Percentiles rank a stretch among this genome's conserved stretches.
These are phyloP conservation scores for Fusarium goolgardi DNA, from an alignment of 2,329 filamentous ascomycete genomes.

Conservation along the genomic window DNA sequence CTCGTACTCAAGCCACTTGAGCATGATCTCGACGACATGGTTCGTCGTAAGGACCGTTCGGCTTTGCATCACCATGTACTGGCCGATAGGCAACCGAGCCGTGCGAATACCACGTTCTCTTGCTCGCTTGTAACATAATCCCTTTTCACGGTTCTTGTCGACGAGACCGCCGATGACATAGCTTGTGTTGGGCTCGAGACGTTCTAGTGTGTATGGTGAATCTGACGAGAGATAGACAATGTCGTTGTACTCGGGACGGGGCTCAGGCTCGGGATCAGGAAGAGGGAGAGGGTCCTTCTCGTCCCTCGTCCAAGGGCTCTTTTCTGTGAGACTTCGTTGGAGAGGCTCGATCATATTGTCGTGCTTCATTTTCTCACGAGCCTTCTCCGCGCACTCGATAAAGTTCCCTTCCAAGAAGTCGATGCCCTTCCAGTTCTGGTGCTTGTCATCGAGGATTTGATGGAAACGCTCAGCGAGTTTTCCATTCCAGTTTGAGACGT, in stretches of 20 bases:
- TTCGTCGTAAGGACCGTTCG: conserved; percentile 91
- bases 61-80: conserved; percentile 91
- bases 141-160: conserved; percentile 96
- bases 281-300: conserved; percentile 51
- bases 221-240: conserved; percentile 93
- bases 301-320: conserved; percentile 50
- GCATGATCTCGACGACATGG: conserved; percentile 96
- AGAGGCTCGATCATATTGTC: conserved; percentile 72
- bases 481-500: conserved; percentile 82
- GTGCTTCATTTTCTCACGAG: conserved; percentile 73
- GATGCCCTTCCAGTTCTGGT: conserved; percentile 83
- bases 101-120: conserved; percentile 81
- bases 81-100: conserved; percentile 92
- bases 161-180: conserved; percentile 96
- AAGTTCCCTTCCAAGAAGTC: conserved; percentile 81
- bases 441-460: conserved; percentile 74
- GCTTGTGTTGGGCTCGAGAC: conserved; percentile 86
- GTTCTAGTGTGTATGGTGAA: conserved; percentile 84
- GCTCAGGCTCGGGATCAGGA: conserved; percentile 50
- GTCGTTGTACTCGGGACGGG: conserved; percentile 52
- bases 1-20: conserved; percentile 88
- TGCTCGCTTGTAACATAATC: conserved; percentile 88
- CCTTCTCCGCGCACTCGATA: conserved; percentile 71
- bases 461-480: conserved; percentile 83
- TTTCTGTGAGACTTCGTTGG: conserved; percentile 51